Evolutionary conservation across 163 green algal genomes (phyloP), one percentile per base, ranked within the genome.

Genomic region (Volvox carteri): DNA sequence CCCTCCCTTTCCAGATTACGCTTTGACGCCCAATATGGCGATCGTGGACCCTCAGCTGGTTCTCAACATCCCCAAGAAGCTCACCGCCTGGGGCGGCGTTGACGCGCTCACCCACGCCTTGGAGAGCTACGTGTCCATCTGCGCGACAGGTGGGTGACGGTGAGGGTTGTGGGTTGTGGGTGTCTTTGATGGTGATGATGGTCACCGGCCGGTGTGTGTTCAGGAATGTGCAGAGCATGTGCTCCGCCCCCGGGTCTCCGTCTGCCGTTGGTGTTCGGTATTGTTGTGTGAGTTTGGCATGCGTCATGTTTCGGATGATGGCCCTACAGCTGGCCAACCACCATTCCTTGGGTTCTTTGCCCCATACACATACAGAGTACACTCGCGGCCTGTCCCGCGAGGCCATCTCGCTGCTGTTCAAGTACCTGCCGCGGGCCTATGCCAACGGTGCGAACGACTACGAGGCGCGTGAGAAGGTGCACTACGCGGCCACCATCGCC

Each of bases 31-130:
- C 37, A 86, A 85, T 73, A 96, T 97, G 92, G 94, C 94, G 48
- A 97, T 97, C 80, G 91, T 96, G 33, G 94, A 97, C 76, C 90
- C 94, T 7, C 91, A 95, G 73, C 88, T 97, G 76, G 93, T 96
- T 9, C 37, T 94, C 37, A 90, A 90, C 87, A 96, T 96, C 78
- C 94, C 94, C 67, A 93, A 91, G 76, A 86, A 81, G 42, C 91
- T 97, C 7, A 96, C 94, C 1, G 94, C 94, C 2, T 94, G 90
- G 23, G 94, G 95, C 30, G 94, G 94, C 73, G 78, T 96, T 46
- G 95, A 97, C 72, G 94, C 94, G 1, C 90, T 97, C 23, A 90
- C 90, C 28, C 94, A 96, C 90, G 94, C 93, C 18, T 78, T 96
- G 37, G 94, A 96, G 91, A 93, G 84, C 52, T 96, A 96, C 70